Conservation (phyloP, 75 land plant species). For the Pseudotsuga menziesii region DNA sequence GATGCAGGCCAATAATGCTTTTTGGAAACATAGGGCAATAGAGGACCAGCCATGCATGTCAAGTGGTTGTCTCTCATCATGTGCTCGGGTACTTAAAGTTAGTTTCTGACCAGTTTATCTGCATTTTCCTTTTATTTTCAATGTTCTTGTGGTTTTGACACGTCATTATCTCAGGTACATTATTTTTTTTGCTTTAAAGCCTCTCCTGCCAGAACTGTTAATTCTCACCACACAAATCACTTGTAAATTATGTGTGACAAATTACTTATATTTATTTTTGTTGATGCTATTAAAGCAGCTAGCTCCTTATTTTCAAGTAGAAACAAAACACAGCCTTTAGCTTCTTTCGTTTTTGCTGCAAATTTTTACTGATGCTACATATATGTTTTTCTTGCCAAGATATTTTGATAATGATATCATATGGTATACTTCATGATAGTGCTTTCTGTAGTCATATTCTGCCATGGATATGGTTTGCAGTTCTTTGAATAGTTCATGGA, state of each 20-base stretch:
- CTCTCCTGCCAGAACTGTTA: background rate
- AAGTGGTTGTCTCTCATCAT: background rate
- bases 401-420: background rate
- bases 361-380: background rate
- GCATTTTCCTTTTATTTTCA: background rate
- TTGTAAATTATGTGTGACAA: background rate
- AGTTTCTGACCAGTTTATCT: background rate
- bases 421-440: background rate
- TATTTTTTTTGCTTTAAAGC: conserved; percentile 1
- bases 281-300: background rate
- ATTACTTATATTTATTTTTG: background rate
- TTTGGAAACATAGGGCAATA: background rate
- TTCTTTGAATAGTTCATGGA: background rate
- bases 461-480: background rate
- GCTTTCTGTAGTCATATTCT: background rate
- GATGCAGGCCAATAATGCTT: conserved; percentile 1
- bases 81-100: background rate
- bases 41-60: background rate
- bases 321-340: background rate
- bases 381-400: background rate
- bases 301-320: too few species aligned
- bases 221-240: background rate
- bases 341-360: background rate
- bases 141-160: background rate
- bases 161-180: background rate